Evolutionary conservation across 805 yeast genomes (phyloP), one percentile per base, ranked within the genome.

Genomic region (Candida oleophila): DNA sequence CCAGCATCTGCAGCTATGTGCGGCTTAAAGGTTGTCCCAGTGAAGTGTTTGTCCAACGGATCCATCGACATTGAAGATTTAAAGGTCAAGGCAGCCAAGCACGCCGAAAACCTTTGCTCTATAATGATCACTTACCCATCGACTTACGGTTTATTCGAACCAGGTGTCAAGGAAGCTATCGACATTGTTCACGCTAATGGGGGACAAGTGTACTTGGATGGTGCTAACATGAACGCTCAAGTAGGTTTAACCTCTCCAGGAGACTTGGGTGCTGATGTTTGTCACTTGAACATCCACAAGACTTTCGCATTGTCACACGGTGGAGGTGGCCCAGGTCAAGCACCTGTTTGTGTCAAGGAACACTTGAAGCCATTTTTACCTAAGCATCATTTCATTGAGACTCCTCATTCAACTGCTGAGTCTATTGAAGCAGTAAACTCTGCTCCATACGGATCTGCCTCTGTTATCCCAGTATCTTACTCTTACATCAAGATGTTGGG

Each of bases 321-420:
- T 61, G 99, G 99, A 63, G 99, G 99, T 64, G 99, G 99, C 38
- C 99, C 99, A 37, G 99, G 98, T 62, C 96, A 90, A 59, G 99
- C 97, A 16, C 98, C 98, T 43, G 94, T 94, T 53, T 89, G 98
- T 77, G 98, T 92, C 47, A 85, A 83, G 55, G 71, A 77, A 42
- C 96, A 89, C 66, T 74, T 94, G 57, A 78, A 77, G 38, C 88
- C 89, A 45, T 90, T 81, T 69, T 77, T 94, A 57, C 99, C 99
- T 40, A 73, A 75, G 12, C 97, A 94, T 68, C 77, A 80, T 19
- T 73, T 87, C 36, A 74, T 80, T 14, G 56, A 67, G 21, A 78
- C 83, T 57, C 81, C 85, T 2, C 73, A 65, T 50, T 62, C 72
- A 22, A 68, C 75, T 15, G 65, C 52, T 51, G 76, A 61, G 65